These are phyloP conservation scores for Plasmodium malariae DNA, from an alignment of 169 alveolate genomes.

Conservation along the genomic window DNA sequence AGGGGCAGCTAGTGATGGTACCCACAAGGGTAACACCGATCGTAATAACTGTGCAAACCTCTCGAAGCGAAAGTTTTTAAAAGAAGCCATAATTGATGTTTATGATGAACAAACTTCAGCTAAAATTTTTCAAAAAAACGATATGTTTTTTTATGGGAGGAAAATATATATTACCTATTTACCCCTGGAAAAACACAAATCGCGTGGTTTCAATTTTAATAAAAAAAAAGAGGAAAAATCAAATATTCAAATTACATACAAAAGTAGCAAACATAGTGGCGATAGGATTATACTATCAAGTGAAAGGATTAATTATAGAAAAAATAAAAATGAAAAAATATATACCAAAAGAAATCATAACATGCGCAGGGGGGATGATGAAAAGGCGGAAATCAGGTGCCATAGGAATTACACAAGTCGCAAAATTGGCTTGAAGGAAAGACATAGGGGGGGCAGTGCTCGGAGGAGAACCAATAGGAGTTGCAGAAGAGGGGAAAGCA, in stretches of 20 bases:
- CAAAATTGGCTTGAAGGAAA: no score
- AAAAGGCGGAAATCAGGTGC: background rate
- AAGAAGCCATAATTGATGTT: conserved; percentile 65
- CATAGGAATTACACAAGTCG: conserved; percentile 2
- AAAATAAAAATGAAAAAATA: background rate
- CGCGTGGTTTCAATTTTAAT: background rate
- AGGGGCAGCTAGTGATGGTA: background rate
- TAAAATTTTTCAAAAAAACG: conserved; percentile 55
- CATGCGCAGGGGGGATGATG: background rate
- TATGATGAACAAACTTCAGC: conserved; percentile 45
- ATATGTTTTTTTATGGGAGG: conserved; percentile 63
- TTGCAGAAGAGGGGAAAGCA: conserved; percentile 5
- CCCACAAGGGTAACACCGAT: background rate
- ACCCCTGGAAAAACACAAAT: conserved; percentile 1
- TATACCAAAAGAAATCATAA: background rate
- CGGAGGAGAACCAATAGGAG: background rate
- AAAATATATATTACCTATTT: conserved; percentile 56
- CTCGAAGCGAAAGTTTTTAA: conserved; percentile 22
- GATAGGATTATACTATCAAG: conserved; percentile 4
- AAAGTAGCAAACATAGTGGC: conserved; percentile 16
- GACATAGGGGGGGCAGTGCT: no score
- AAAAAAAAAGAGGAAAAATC: background rate
- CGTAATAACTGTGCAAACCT: background rate
- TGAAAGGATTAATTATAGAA: background rate
- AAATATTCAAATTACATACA: conserved; percentile 21